phyloP scores from a whole-genome alignment of 1,139 yeast species.

The Kodamaea derodonti region DNA sequence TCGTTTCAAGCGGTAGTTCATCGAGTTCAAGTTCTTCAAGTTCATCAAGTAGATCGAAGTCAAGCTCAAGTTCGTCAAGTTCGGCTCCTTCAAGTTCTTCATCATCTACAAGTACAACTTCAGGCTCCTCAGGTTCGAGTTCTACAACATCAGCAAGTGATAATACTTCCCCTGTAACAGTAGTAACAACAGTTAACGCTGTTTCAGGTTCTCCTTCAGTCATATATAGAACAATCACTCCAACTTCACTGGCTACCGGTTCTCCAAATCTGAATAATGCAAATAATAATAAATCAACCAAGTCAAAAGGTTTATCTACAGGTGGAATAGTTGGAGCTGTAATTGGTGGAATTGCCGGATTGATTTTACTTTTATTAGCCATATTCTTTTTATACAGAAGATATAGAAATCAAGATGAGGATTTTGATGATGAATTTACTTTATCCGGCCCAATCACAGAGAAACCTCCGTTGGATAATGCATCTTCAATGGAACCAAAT shows the following conservation, averaged over 20 bases:
- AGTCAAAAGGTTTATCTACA: slow-evolving; percentile 31
- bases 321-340: slow-evolving; percentile 78
- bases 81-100: slow-evolving; percentile 8
- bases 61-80: neutral
- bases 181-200: slow-evolving; percentile 10
- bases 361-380: slow-evolving; percentile 17
- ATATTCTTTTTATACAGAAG: slow-evolving; percentile 41
- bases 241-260: slow-evolving; percentile 9
- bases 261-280: slow-evolving; percentile 1
- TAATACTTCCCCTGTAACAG: slow-evolving; percentile 11
- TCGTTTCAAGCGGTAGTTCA: slow-evolving; percentile 13
- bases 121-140: slow-evolving; percentile 10
- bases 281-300: slow-evolving; percentile 5
- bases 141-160: slow-evolving; percentile 16
- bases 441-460: slow-evolving; percentile 29
- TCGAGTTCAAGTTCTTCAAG: slow-evolving; percentile 12
- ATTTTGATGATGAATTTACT: slow-evolving; percentile 35
- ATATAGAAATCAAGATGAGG: slow-evolving; percentile 28
- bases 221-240: slow-evolving; percentile 13
- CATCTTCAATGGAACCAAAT: slow-evolving; percentile 15
- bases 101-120: slow-evolving; percentile 8
- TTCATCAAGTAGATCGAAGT: slow-evolving; percentile 7
- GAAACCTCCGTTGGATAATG: slow-evolving; percentile 10
- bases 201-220: slow-evolving; percentile 11
- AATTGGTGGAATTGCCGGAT: slow-evolving; percentile 59